Evolutionary conservation across 805 yeast genomes (phyloP), one percentile per base, ranked within the genome.

Genomic region (Candida mattraensis): DNA sequence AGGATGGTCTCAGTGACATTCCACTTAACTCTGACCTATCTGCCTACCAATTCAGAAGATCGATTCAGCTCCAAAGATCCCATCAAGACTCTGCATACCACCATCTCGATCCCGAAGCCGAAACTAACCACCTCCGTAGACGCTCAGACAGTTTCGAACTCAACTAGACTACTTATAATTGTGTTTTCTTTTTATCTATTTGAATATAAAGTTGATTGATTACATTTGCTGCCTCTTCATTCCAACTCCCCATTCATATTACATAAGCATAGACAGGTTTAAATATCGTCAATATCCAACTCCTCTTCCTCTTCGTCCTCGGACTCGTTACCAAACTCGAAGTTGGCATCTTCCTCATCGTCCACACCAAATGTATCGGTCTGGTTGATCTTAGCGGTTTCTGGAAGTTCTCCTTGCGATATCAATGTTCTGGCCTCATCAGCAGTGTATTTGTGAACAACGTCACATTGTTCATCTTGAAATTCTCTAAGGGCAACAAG

Each of bases 391-490:
- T 87, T 87, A 43, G 98, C 97, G 52, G 82, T 76, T 66, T 93
- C 98, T 46, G 99, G 99, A 55, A 93, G 76, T 69, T 93, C 99
- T 53, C 99, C 99, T 64, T 83, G 85, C 47, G 78, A 83, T 70
- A 93, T 94, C 68, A 93, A 75, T 33, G 95, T 81, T 73, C 99
- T 86, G 44, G 99, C 99, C 69, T 93, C 99, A 59, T 93, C 99
- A 33, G 96, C 83, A 65, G 85, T 87, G 69, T 83, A 93, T 69
- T 93, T 93, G 66, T 91, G 94, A 40, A 93, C 91, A 51, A 93
- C 97, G 64, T 93, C 99, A 73, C 97, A 93, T 65, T 86, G 95
- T 45, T 87, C 96, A 58, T 91, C 97, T 69, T 93, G 97, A 80
- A 93, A 93, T 59, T 93, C 99, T 76, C 99, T 88, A 55, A 93